Conservation (phyloP, 202 grass and related monocot genomes). For the Schoenoplectus tabernaemontani region DNA sequence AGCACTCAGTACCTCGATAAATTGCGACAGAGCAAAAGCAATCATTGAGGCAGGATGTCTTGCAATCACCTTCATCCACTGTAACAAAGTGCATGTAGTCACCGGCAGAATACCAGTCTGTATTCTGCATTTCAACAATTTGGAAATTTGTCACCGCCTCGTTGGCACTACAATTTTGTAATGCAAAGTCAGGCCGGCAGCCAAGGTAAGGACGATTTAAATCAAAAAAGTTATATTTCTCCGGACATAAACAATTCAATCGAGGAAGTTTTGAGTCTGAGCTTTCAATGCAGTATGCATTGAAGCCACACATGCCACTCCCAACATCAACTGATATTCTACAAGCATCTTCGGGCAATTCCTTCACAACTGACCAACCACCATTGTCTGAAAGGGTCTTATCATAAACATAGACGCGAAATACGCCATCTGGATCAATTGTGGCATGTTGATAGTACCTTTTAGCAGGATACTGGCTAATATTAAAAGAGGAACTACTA, state of each 20-base stretch:
- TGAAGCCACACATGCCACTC: conserved; percentile 37
- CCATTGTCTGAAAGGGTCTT: not conserved
- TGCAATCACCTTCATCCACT: not conserved
- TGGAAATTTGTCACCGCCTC: not conserved
- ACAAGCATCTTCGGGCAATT: conserved; percentile 16
- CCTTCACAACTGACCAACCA: not conserved
- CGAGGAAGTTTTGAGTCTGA: not conserved
- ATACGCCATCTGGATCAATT: conserved; percentile 38
- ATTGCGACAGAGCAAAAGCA: conserved; percentile 18
- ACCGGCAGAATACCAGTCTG: not conserved
- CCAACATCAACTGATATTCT: not conserved
- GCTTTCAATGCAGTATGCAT: conserved; percentile 30
- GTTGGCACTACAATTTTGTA: conserved; percentile 16
- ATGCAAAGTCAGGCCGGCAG: conserved; percentile 21
- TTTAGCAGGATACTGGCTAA: not conserved
- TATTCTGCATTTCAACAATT: not conserved
- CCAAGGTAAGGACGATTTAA: conserved; percentile 20
- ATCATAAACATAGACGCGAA: conserved; percentile 28
- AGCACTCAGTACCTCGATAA: not conserved
- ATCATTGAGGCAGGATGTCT: conserved; percentile 16
- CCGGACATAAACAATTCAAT: conserved; percentile 20
- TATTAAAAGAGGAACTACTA: not conserved
- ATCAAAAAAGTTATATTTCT: conserved; percentile 28
- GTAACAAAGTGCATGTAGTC: conserved; percentile 23
- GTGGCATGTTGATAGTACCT: conserved; percentile 44